phyloP scores from a whole-genome alignment of 2,329 filamentous ascomycete genomes.

The Pseudodiploospora longispora region DNA sequence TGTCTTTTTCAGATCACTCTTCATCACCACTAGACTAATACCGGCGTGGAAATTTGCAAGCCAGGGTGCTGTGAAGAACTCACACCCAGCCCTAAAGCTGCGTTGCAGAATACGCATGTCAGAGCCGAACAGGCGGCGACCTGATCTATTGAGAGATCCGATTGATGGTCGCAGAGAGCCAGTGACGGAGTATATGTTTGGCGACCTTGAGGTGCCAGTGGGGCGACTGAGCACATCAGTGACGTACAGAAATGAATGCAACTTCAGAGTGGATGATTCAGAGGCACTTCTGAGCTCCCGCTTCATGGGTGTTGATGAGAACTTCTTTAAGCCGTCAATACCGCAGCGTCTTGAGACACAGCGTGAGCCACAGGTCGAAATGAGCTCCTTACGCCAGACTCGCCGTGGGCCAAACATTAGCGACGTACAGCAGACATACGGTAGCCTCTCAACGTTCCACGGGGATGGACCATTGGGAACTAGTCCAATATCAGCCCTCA shows the following conservation, averaged over 20 bases:
- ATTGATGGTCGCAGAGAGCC: slow-evolving; percentile 30
- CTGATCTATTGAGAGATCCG: slow-evolving; percentile 53
- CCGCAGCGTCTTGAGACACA: slow-evolving; percentile 42
- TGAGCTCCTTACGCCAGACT: slow-evolving; percentile 68
- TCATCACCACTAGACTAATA: slow-evolving; percentile 70
- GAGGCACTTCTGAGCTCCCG: slow-evolving; percentile 86
- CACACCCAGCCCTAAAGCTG: slow-evolving; percentile 59
- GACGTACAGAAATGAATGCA: slow-evolving; percentile 79
- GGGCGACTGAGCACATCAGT: slow-evolving; percentile 77
- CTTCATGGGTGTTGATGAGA: slow-evolving; percentile 86
- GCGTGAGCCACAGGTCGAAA: slow-evolving; percentile 38
- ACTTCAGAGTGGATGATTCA: slow-evolving; percentile 84
- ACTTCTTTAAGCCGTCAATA: slow-evolving; percentile 75
- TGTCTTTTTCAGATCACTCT: slow-evolving; percentile 85
- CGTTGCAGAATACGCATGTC: slow-evolving; percentile 71
- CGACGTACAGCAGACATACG: slow-evolving; percentile 74
- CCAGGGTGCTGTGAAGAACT: slow-evolving; percentile 63
- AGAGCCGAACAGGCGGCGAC: slow-evolving; percentile 42
- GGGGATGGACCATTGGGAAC: slow-evolving; percentile 69
- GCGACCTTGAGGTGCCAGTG: slow-evolving; percentile 76
- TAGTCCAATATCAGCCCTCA: slow-evolving; percentile 77
- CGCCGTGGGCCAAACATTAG: slow-evolving; percentile 36
- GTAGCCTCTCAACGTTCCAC: slow-evolving; percentile 83
- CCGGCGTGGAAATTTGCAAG: slow-evolving; percentile 79
- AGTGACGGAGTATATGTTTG: slow-evolving; percentile 71